These are phyloP conservation scores for Botrytis byssoidea DNA, from an alignment of 2,329 filamentous ascomycete genomes.

Conservation along the genomic window DNA sequence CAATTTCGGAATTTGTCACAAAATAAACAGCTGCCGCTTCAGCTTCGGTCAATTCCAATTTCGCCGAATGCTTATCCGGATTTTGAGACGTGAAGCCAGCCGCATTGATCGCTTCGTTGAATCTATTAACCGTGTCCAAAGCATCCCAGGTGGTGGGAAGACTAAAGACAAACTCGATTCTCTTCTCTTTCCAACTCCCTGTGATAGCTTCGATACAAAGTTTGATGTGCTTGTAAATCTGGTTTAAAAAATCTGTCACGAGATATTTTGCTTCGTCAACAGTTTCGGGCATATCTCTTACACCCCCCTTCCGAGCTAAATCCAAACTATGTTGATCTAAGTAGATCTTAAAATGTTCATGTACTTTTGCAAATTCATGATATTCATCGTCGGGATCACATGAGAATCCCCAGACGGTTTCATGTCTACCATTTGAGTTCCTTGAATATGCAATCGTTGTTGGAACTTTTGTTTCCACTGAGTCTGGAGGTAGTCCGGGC, in stretches of 20 bases:
- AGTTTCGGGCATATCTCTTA: constrained; percentile 12
- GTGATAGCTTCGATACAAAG: constrained; percentile 45
- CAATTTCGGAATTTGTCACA: constrained; percentile 30
- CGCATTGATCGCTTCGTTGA: constrained; percentile 35
- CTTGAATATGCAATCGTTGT: constrained; percentile 12
- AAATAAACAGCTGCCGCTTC: constrained; percentile 54
- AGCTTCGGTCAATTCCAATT: constrained; percentile 51
- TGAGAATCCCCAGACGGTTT: constrained; percentile 7
- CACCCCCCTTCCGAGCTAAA: not conserved
- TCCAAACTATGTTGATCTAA: constrained; percentile 9
- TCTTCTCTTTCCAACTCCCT: constrained; percentile 43
- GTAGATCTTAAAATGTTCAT: constrained; percentile 19
- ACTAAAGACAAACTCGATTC: constrained; percentile 44
- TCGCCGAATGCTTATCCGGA: constrained; percentile 40
- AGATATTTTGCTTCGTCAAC: constrained; percentile 14
- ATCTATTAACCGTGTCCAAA: constrained; percentile 40
- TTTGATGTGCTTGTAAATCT: constrained; percentile 4
- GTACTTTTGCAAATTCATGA: constrained; percentile 4
- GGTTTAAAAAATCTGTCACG: not conserved
- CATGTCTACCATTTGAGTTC: not conserved
- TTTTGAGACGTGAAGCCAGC: constrained; percentile 36
- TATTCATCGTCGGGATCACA: constrained; percentile 18
- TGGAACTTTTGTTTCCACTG: constrained; percentile 11
- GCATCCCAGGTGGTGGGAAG: constrained; percentile 45
- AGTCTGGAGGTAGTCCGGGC: constrained; percentile 5